Evolutionary conservation across 768 basidiomycete species (phyloP).

Genomic region (Gautieria morchelliformis): DNA sequence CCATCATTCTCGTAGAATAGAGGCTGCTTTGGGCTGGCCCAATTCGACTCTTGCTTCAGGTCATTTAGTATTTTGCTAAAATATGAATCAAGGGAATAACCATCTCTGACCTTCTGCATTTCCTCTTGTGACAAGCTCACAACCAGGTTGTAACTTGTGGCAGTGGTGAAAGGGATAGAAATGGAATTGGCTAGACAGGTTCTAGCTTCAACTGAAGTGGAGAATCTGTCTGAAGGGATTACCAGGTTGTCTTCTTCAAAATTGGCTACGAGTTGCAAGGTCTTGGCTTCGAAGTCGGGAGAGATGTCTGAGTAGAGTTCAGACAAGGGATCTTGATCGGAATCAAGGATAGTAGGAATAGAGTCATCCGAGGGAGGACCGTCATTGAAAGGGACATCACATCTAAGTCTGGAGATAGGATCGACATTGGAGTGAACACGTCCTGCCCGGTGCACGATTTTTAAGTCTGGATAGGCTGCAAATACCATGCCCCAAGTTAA

Average conservation of each 20-base stretch:
- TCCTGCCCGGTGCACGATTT: conserved; percentile 10
- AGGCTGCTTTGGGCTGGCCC: conserved; percentile 3
- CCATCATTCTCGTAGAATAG: conserved; percentile 11
- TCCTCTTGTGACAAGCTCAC: not conserved
- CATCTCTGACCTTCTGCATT: not conserved
- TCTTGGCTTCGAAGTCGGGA: not conserved
- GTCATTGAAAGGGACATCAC: not conserved
- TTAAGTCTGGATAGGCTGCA: conserved; percentile 9
- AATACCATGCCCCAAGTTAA: conserved; percentile 4
- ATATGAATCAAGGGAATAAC: not conserved
- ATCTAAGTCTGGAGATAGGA: conserved; percentile 5
- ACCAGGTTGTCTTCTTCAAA: not conserved
- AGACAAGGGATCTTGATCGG: not conserved
- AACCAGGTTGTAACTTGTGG: not conserved
- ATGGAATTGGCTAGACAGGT: not conserved
- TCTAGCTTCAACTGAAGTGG: not conserved
- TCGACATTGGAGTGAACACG: conserved; percentile 13
- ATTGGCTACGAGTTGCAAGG: not conserved
- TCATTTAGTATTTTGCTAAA: not conserved
- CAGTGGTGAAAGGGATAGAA: conserved; percentile 4
- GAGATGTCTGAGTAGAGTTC: not conserved
- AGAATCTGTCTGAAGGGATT: not conserved
- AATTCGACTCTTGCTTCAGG: not conserved
- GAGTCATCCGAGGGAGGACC: not conserved
- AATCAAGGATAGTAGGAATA: not conserved